Evolutionary conservation across 306 rosid genomes (phyloP), one percentile per base, ranked within the genome.

Genomic region (Sophora flavescens): DNA sequence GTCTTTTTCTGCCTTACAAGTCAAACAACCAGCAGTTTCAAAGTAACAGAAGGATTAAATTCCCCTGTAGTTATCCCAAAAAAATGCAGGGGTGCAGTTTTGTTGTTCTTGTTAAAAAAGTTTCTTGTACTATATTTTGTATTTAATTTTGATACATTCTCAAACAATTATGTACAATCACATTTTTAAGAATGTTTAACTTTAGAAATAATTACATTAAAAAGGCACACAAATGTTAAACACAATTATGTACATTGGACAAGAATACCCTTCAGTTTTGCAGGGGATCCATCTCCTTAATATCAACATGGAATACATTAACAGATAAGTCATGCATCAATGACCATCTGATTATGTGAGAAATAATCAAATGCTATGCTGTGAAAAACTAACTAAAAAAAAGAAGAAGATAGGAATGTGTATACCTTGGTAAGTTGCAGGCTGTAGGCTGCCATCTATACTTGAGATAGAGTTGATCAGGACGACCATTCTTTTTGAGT

Each of bases 371-470:
- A 3, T 5, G 16, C 9, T 10, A 0, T 57, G 13, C 35, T 57
- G 4, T 47, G 11, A 7, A 4, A 54, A 52, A 18, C 1, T 13
- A 38, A 6, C 9, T 6, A 11, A 45, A 22, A 22, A 22, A 22
- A 45, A 5, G 15, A 10, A n/a, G n/a, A 10, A 8, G 5, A 9
- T 8, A 15, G 16, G 2, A 6, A 13, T 53, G 30, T 26, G 58
- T 66, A 91, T 66, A 91, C 98, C 93, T 89, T 42, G 91, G 89
- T 68, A 91, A 76, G 81, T 72, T 69, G 85, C 98, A 93, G 28
- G 41, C 65, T 9, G 63, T 18, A 10, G 98, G 96, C 8, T 90
- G 91, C 98, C 98, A 93, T 80, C 90, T 72, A 44, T 83, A 88
- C 36, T 87, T 80, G 75, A 85, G 90, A 64, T 89, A 93, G 72